Base-by-base conservation (phyloP, 495 filamentous ascomycete genomes). In the Umbilicaria muhlenbergii region DNA sequence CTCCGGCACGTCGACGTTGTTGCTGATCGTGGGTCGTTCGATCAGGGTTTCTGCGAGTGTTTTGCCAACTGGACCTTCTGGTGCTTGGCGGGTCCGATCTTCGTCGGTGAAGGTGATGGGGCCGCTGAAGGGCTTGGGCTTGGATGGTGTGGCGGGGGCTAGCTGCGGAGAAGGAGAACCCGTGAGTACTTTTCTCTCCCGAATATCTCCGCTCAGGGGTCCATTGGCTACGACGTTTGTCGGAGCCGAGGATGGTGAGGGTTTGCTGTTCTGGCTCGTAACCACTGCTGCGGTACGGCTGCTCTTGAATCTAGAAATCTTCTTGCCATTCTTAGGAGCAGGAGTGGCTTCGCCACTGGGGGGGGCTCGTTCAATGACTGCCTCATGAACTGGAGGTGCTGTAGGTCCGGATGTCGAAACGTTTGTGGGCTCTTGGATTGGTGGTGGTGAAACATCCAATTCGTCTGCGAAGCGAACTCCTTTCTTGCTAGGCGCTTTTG, bases 381-480 rank as follows among this genome's bases (percentile, higher is more conserved):
- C 24, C 24, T 28, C 24, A 6, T 28, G 24, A 28, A 28, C 24
- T 10, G 24, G 24, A 28, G 24, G 24, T 28, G 24, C 24, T 28
- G 24, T 6, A 28, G 5, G 24, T 6, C 8, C 24, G 24, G 24
- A 28, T 28, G 24, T 28, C 24, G n/a, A 35, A 13, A 7, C 19
- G 3, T 15, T 28, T 37, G 17, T 39, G 13, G 8, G 41, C 2
- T 33, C 17, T n/a, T 40, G 28, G 28, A 33, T 42, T 36, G 45
- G 37, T 19, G 31, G 32, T 39, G 43, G 47, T 24, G 14, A 47
- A 46, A 93, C 81, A 53, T 94, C 81, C 36, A 93, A 70, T 17
- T 75, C 70, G 18, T 77, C 54, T 3, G 86, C 79, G 58, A 93
- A 94, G 40, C 73, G 65, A 7, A 92, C 84, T 19, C 74, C 75